Conservation (phyloP, 176 grass and related monocot species). For the Phragmites australis region DNA sequence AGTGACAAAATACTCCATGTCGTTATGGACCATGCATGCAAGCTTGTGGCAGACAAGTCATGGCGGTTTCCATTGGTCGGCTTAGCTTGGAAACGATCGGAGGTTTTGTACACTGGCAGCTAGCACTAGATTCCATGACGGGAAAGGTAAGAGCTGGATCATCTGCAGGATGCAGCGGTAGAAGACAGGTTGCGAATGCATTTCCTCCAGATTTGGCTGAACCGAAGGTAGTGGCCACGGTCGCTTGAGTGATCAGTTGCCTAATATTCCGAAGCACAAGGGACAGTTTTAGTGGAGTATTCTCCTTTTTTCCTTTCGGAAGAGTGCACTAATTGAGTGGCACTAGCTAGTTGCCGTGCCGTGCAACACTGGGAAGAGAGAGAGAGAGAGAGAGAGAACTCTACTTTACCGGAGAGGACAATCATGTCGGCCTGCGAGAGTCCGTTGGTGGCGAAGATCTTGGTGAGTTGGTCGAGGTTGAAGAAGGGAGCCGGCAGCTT, state of each 20-base stretch:
- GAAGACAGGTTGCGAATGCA: not conserved
- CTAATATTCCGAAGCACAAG: not conserved
- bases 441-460: slow-evolving; percentile 53
- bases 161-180: no score
- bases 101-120: not conserved
- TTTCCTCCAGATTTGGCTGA: not conserved
- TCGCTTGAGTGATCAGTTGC: not conserved
- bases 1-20: no score
- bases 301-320: no score
- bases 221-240: slow-evolving; percentile 3
- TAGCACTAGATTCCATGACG: not conserved
- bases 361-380: not conserved
- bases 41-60: no score
- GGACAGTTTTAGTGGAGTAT: not conserved
- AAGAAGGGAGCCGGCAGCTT: slow-evolving; percentile 41
- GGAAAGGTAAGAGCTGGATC: not conserved
- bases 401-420: slow-evolving; percentile 78
- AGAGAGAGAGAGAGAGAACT: not conserved
- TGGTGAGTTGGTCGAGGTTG: slow-evolving; percentile 49
- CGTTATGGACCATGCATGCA: no score
- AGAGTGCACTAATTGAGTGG: not conserved
- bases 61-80: no score
- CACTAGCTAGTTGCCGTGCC: not conserved
- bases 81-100: no score
- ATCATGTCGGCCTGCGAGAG: slow-evolving; percentile 63